These are phyloP conservation scores for Zygotorulaspora florentina DNA, from an alignment of 805 yeast genomes.

Conservation along the genomic window DNA sequence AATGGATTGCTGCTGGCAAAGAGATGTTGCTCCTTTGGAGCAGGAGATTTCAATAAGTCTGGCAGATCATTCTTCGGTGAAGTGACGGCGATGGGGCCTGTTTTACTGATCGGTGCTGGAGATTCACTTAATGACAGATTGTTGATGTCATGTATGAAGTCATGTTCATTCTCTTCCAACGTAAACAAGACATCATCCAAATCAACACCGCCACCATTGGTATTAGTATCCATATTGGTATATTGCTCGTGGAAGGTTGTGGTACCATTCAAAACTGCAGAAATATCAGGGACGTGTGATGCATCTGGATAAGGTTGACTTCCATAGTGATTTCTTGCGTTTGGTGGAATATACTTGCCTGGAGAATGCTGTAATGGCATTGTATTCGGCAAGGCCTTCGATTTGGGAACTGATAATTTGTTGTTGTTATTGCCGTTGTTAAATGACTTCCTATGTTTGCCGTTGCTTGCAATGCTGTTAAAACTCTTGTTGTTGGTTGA, in stretches of 20 bases:
- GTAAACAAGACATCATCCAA: slow-evolving; percentile 34
- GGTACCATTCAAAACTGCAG: slow-evolving; percentile 20
- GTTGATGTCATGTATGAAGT: slow-evolving; percentile 28
- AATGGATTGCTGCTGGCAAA: slow-evolving; percentile 6
- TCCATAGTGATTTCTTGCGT: slow-evolving; percentile 40
- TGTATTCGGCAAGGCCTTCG: slow-evolving; percentile 4
- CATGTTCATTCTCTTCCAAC: slow-evolving; percentile 35
- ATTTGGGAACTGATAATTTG: slow-evolving; percentile 8
- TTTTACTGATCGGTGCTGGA: slow-evolving; percentile 10
- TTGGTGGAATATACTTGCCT: slow-evolving; percentile 73
- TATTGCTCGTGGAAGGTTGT: slow-evolving; percentile 24
- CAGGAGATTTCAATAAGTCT: slow-evolving; percentile 33
- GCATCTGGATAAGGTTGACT: slow-evolving; percentile 13
- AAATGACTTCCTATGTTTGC: slow-evolving; percentile 22
- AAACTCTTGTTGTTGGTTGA: slow-evolving; percentile 2
- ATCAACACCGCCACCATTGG: slow-evolving; percentile 25
- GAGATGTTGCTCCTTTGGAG: slow-evolving; percentile 7
- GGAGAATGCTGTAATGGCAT: slow-evolving; percentile 31
- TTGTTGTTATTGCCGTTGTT: slow-evolving; percentile 19
- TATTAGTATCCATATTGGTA: slow-evolving; percentile 13
- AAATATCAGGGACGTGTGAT: slow-evolving; percentile 23
- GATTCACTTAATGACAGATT: slow-evolving; percentile 19
- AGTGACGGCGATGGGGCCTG: not conserved
- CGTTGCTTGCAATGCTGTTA: not conserved
- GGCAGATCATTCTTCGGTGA: slow-evolving; percentile 22